A percentile compares a stretch with the other conserved stretches of the same genome.
These are phyloP conservation scores for Termitomyces sp. DNA, from an alignment of 768 basidiomycete species.

Conservation along the genomic window DNA sequence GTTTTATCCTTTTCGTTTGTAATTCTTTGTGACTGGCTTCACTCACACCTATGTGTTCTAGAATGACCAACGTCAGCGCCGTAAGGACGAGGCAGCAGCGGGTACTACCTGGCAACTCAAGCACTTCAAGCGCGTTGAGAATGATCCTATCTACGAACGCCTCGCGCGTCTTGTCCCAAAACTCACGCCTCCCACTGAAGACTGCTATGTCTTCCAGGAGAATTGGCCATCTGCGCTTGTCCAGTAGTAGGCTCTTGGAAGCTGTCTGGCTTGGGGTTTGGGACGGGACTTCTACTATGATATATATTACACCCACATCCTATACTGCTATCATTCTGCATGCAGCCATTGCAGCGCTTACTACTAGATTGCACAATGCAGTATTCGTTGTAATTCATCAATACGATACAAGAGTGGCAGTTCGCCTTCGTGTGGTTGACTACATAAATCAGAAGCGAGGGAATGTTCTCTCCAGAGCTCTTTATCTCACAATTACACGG, in stretches of 20 bases:
- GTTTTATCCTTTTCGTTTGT: too few relatives aligned
- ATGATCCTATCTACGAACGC: constrained; percentile 70
- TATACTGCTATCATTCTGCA: too few relatives aligned
- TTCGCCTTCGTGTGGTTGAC: too few relatives aligned
- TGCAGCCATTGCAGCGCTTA: not conserved
- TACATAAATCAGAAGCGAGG: too few relatives aligned
- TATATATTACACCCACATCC: not conserved
- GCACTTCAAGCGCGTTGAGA: constrained; percentile 70
- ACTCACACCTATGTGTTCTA: constrained; percentile 21
- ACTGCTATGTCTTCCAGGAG: constrained; percentile 66
- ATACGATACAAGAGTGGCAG: not conserved
- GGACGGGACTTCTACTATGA: not conserved
- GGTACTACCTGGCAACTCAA: constrained; percentile 71
- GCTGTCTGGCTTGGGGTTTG: not conserved
- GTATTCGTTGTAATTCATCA: not conserved
- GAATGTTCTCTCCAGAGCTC: too few relatives aligned
- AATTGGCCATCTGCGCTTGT: constrained; percentile 42
- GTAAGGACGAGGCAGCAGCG: constrained; percentile 77
- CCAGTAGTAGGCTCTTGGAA: not conserved
- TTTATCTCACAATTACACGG: too few relatives aligned
- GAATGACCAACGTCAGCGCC: constrained; percentile 90
- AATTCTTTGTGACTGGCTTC: too few relatives aligned
- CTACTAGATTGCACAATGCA: not conserved
- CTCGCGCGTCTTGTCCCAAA: constrained; percentile 57
- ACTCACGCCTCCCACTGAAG: constrained; percentile 67